phyloP scores from a whole-genome alignment of 768 basidiomycete species.

The Crepidotus variabilis region DNA sequence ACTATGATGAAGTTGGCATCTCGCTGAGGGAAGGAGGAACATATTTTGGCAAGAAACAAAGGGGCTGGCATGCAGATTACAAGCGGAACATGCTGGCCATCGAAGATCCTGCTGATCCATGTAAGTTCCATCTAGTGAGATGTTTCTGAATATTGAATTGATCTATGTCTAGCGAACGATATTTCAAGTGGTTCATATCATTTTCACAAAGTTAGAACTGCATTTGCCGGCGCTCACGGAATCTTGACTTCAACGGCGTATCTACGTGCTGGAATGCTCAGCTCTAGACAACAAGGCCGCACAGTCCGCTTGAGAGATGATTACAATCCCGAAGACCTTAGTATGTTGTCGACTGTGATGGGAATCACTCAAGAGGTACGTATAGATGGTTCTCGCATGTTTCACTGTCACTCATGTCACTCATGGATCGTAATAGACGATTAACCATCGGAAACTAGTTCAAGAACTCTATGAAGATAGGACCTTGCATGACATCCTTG shows the following conservation, averaged over 20 bases:
- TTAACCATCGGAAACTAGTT: slow-evolving; percentile 68
- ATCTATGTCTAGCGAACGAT: slow-evolving; percentile 68
- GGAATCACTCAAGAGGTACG: slow-evolving; percentile 79
- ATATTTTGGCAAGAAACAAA: slow-evolving; percentile 77
- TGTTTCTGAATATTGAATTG: slow-evolving; percentile 3
- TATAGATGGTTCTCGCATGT: neutral
- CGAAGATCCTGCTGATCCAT: slow-evolving; percentile 88
- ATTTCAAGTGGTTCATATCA: slow-evolving; percentile 87
- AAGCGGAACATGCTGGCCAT: slow-evolving; percentile 67
- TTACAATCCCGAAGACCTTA: slow-evolving; percentile 60
- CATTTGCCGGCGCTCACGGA: slow-evolving; percentile 76
- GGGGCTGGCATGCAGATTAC: slow-evolving; percentile 76
- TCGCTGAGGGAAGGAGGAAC: slow-evolving; percentile 84
- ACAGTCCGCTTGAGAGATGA: slow-evolving; percentile 35
- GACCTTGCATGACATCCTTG: slow-evolving; percentile 56
- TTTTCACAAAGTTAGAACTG: slow-evolving; percentile 75
- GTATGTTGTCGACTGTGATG: slow-evolving; percentile 76
- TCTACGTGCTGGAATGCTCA: slow-evolving; percentile 57
- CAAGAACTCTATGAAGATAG: slow-evolving; percentile 63
- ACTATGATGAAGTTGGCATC: slow-evolving; percentile 87
- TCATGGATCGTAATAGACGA: slow-evolving; percentile 42
- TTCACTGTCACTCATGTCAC: slow-evolving; percentile 2
- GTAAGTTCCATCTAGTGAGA: slow-evolving; percentile 46
- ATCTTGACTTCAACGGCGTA: slow-evolving; percentile 78
- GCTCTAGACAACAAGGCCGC: slow-evolving; percentile 49